Base-by-base conservation (phyloP, 2,329 filamentous ascomycete genomes). In the Daldinia sp. region DNA sequence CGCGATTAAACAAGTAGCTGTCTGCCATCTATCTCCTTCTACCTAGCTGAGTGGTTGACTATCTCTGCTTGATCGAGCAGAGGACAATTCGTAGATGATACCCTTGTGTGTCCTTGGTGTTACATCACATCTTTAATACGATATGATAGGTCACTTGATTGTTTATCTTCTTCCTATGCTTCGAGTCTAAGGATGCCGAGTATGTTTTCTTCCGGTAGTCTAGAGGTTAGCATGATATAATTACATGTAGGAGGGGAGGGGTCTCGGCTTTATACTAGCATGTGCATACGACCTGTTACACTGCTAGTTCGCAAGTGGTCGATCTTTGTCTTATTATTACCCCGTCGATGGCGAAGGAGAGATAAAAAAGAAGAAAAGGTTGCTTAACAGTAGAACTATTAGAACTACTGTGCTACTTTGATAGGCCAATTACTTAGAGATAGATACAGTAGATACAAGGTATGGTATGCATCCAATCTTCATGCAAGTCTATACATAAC, bases 81-180 rank as follows among this genome's bases (percentile, higher is more conserved):
- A 55, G 21, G 41, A 41, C 41, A 34, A 41, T 45, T 41, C 53
- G 39, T 51, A 52, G 34, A 62, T 32, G 58, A 43, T 19, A 25
- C 29, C 19, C 23, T 47, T 58, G 57, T 63, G 57, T 61, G 23
- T 55, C 56, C 48, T 60, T 15, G 17, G 62, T 60, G 59, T 58
- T 47, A 59, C 62, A 61, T 63, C 54, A 61, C 50, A 52, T 54
- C 47, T 49, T 61, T 10, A 56, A 68, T 63, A 68, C 65, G 63
- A 68, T 63, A 66, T 63, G 63, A 68, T 65, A 66, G 34, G 52
- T 67, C 61, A 64, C 52, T 64, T 64, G 55, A 35, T 60, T 59
- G 34, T 59, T 35, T 62, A 34, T 43, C 29, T 52, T 9, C 43
- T 34, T 49, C 30, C 51, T 39, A 10, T 41, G 23, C 34, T 55